These are phyloP conservation scores for Colletotrichum nymphaeae DNA, from an alignment of 2,329 filamentous ascomycete genomes.

Conservation along the genomic window DNA sequence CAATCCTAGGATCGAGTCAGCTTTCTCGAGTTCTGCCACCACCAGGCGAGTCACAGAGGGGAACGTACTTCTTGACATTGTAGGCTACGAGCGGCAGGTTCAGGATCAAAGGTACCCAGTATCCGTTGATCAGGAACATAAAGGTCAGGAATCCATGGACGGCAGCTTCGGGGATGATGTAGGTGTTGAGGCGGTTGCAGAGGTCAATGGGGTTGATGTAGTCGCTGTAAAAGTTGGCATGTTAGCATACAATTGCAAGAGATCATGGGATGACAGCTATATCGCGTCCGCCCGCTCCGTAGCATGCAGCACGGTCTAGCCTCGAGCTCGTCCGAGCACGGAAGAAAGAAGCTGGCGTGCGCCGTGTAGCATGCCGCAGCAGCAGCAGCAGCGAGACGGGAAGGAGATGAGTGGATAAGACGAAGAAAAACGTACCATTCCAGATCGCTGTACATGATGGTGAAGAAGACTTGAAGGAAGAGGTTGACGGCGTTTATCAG, in stretches of 20 bases:
- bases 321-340: constrained; percentile 10
- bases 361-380: not conserved
- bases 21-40: not conserved
- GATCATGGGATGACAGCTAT: not conserved
- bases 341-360: not conserved
- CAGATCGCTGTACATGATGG: constrained; percentile 99
- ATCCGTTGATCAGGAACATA: constrained; percentile 97
- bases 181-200: constrained; percentile 99
- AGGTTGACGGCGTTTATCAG: constrained; percentile 99
- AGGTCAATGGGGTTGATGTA: constrained; percentile 99
- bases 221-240: constrained; percentile 69
- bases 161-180: constrained; percentile 98
- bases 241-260: constrained; percentile 43
- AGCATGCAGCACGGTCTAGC: not conserved
- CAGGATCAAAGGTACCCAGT: constrained; percentile 93
- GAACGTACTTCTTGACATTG: constrained; percentile 95
- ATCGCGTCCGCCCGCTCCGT: constrained; percentile 1
- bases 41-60: not conserved
- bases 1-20: constrained; percentile 72
- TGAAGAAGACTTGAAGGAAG: constrained; percentile 99
- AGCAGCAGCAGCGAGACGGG: not conserved
- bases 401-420: not conserved
- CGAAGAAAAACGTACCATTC: constrained; percentile 82
- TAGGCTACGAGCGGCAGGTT: constrained; percentile 93
- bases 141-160: constrained; percentile 97